Percentiles rank a stretch among this genome's conserved stretches.
Evolutionary conservation across 2,329 filamentous ascomycete genomes (phyloP).

Genomic region (Dothiorella sarmentorum): DNA sequence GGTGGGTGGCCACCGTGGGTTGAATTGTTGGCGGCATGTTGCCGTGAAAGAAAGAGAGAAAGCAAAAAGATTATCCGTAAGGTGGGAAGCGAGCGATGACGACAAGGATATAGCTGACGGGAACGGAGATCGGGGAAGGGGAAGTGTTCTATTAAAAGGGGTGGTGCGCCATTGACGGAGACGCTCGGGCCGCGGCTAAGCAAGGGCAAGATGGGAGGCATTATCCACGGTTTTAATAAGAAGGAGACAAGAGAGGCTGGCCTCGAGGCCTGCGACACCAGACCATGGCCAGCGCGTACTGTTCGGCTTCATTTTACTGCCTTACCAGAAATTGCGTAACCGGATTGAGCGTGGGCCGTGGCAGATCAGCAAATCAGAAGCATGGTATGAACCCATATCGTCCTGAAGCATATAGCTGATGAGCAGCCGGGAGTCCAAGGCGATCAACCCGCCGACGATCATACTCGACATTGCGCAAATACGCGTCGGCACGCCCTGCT

Average conservation of each 20-base stretch:
- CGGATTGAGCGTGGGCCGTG: background rate
- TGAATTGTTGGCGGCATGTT: background rate
- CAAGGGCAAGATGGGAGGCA: background rate
- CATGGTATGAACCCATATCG: background rate
- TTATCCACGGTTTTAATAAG: background rate
- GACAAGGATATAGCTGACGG: constrained; percentile 4
- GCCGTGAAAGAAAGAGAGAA: background rate
- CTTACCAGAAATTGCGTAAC: background rate
- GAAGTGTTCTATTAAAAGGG: constrained; percentile 5
- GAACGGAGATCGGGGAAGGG: constrained; percentile 7
- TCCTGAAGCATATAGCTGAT: background rate
- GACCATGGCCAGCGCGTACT: background rate
- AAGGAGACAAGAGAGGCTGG: background rate
- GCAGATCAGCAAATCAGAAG: background rate
- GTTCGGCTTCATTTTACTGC: background rate
- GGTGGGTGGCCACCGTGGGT: background rate
- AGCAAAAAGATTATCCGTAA: background rate
- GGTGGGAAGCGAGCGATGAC: background rate
- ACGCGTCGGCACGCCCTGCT: background rate
- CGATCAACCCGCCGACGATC: constrained; percentile 4
- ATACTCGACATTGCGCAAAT: too few relatives aligned
- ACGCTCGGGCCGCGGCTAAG: background rate
- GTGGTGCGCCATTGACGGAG: background rate
- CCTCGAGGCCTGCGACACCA: background rate
- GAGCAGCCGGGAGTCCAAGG: background rate